phyloP scores from a whole-genome alignment of 192 early-diverging fungal genomes.

The Backusella parvicylindrica region DNA sequence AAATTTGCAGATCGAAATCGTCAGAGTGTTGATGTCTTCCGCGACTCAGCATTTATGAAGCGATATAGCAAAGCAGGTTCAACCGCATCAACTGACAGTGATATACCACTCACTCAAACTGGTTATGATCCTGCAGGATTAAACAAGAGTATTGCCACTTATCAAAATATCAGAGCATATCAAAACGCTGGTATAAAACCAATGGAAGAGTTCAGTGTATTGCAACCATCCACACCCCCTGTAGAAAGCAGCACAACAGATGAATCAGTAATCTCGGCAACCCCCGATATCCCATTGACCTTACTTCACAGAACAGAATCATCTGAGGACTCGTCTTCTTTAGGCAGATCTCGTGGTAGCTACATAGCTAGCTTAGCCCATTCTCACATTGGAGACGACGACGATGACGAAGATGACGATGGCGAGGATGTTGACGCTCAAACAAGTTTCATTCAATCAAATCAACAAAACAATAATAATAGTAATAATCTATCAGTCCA shows the following conservation, averaged over 20 bases:
- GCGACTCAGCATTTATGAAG: background rate
- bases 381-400: background rate
- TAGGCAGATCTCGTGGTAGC: constrained; percentile 2
- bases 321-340: constrained; percentile 2
- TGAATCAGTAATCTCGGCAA: background rate
- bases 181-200: background rate
- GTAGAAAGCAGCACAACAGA: background rate
- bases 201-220: background rate
- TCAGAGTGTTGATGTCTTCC: constrained; percentile 20
- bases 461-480: background rate
- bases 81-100: constrained; percentile 25
- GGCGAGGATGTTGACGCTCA: background rate
- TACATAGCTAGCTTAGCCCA: background rate
- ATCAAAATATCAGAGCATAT: constrained; percentile 3
- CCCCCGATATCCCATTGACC: constrained; percentile 1
- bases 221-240: background rate
- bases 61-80: constrained; percentile 25
- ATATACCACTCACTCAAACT: constrained; percentile 20
- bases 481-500: background rate
- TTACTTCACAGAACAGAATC: background rate
- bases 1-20: constrained; percentile 18
- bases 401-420: background rate
- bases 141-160: background rate
- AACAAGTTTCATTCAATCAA: background rate
- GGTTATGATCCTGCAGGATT: constrained; percentile 4